Percentiles rank a stretch among this genome's conserved stretches.
phyloP scores from a whole-genome alignment of 2,329 filamentous ascomycete genomes.

The Truncatella angustata region DNA sequence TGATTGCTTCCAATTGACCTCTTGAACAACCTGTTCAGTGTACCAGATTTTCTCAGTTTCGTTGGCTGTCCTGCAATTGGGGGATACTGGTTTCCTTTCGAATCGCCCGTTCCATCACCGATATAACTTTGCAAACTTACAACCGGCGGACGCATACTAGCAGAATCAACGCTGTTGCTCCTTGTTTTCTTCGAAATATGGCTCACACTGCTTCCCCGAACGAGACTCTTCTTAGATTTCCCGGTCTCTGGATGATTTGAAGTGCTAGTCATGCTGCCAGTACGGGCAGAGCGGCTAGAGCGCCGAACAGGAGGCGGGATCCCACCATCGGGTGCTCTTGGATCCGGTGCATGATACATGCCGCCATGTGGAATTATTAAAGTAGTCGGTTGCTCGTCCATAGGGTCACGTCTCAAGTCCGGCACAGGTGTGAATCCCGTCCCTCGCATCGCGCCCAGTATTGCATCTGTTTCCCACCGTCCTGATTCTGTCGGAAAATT shows the following conservation, averaged over 20 bases:
- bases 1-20: slow-evolving; percentile 42
- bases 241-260: slow-evolving; percentile 15
- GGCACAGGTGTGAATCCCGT: slow-evolving; percentile 27
- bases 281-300: slow-evolving; percentile 52
- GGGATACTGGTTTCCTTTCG: slow-evolving; percentile 43
- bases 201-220: slow-evolving; percentile 13
- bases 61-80: slow-evolving; percentile 45
- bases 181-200: slow-evolving; percentile 19
- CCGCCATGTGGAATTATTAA: slow-evolving; percentile 37
- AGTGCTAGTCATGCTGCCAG: slow-evolving; percentile 29
- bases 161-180: slow-evolving; percentile 28
- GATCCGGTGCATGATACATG: slow-evolving; percentile 27
- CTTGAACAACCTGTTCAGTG: slow-evolving; percentile 41
- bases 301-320: slow-evolving; percentile 50
- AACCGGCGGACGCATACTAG: slow-evolving; percentile 16
- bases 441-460: slow-evolving; percentile 42
- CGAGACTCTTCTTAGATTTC: slow-evolving; percentile 20
- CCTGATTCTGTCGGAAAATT: slow-evolving; percentile 43
- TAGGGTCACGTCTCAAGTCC: slow-evolving; percentile 38
- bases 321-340: slow-evolving; percentile 24
- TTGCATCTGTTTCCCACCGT: slow-evolving; percentile 47
- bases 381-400: slow-evolving; percentile 42
- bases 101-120: slow-evolving; percentile 28
- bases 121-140: slow-evolving; percentile 14
- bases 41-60: slow-evolving; percentile 44